Percentiles rank a stretch among this genome's conserved stretches.
Evolutionary conservation across 73 alveolate species (phyloP).

Genomic region (Stentor roeselii): DNA sequence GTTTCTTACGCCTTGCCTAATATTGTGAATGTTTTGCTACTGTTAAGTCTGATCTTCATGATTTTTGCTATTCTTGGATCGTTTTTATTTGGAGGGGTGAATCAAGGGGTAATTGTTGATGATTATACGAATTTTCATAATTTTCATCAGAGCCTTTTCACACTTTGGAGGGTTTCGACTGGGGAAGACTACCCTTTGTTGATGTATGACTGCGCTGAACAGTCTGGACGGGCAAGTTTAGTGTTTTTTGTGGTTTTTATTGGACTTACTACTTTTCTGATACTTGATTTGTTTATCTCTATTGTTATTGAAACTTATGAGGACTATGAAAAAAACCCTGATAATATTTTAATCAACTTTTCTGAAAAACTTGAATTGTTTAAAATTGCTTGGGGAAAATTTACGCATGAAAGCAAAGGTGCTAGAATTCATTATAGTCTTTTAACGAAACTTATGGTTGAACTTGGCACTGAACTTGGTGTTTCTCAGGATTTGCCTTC

Average conservation of each 20-base stretch:
- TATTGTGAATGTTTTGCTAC: constrained; percentile 74
- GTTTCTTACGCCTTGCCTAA: constrained; percentile 85
- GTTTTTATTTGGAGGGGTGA: constrained; percentile 71
- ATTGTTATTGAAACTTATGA: constrained; percentile 63
- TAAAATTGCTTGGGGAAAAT: constrained; percentile 40
- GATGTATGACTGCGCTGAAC: constrained; percentile 56
- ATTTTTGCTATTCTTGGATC: constrained; percentile 86
- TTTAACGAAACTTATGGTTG: constrained; percentile 23
- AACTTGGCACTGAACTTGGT: constrained; percentile 30
- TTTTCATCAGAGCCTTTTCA: constrained; percentile 63
- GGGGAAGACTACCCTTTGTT: constrained; percentile 83
- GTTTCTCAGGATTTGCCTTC: constrained; percentile 4
- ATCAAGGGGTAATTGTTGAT: constrained; percentile 52
- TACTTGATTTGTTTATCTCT: constrained; percentile 63
- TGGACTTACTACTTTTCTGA: constrained; percentile 41
- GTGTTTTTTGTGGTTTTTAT: constrained; percentile 52
- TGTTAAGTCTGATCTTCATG: constrained; percentile 77
- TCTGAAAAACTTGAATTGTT: constrained; percentile 37
- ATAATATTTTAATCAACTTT: constrained; percentile 50
- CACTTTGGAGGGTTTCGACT: constrained; percentile 78
- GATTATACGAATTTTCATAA: constrained; percentile 67
- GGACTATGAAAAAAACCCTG: constrained; percentile 47
- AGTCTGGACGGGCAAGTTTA: constrained; percentile 27
- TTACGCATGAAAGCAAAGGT: constrained; percentile 31
- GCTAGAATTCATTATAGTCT: constrained; percentile 20